Conservation (phyloP, 495 filamentous ascomycete species). For the Pyrenopolyporus hunteri region DNA sequence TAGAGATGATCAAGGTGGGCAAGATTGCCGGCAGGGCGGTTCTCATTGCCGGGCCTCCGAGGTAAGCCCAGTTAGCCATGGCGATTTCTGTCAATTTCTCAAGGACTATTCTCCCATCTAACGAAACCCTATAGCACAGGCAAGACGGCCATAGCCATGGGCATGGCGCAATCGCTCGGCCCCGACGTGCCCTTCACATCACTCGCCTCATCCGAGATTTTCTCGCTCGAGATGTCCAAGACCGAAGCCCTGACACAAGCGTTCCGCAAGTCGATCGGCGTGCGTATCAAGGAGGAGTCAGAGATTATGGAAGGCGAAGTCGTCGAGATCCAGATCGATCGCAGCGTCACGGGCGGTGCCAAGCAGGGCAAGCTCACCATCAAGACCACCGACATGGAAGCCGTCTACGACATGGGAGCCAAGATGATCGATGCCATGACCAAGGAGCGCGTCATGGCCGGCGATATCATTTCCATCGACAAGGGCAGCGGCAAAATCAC, state of each 20-base stretch:
- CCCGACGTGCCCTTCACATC: constrained; percentile 95
- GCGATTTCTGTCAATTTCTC: background rate
- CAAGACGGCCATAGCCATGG: constrained; percentile 98
- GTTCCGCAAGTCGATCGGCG: constrained; percentile 95
- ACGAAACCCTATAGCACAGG: constrained; percentile 68
- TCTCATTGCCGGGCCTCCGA: constrained; percentile 93
- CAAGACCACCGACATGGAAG: constrained; percentile 99
- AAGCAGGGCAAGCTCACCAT: constrained; percentile 99
- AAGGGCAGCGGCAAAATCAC: constrained; percentile 97
- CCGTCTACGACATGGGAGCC: constrained; percentile 97
- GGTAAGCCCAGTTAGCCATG: constrained; percentile 42
- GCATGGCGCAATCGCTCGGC: constrained; percentile 95
- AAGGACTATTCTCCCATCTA: background rate
- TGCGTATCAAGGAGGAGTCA: constrained; percentile 96
- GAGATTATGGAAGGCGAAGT: constrained; percentile 99
- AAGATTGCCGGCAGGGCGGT: constrained; percentile 97
- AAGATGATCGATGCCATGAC: constrained; percentile 99
- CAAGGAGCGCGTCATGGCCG: constrained; percentile 97
- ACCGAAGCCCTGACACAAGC: constrained; percentile 97
- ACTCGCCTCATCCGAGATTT: constrained; percentile 94
- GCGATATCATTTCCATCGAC: constrained; percentile 97
- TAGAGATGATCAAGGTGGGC: constrained; percentile 98
- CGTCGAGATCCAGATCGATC: constrained; percentile 98
- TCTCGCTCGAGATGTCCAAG: constrained; percentile 98
- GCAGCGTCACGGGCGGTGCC: constrained; percentile 92